These are phyloP conservation scores for Eucalyptus polyanthemos DNA, from an alignment of 345 rosid species.

Conservation along the genomic window DNA sequence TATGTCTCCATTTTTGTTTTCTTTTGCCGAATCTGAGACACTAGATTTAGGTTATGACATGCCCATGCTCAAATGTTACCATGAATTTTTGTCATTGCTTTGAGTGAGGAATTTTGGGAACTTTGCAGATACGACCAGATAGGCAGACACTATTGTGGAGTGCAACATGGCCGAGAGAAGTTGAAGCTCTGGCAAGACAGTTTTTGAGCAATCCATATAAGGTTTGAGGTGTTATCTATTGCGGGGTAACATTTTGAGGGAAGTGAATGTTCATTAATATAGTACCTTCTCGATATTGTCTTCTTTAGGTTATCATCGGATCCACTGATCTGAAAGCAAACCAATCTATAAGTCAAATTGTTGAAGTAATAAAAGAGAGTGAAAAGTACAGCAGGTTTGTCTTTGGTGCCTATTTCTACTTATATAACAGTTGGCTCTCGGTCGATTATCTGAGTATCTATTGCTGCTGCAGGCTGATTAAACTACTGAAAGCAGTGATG, in stretches of 20 bases:
- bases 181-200: conserved; percentile 82
- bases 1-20: background rate
- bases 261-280: background rate
- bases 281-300: background rate
- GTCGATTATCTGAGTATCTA: background rate
- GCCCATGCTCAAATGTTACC: background rate
- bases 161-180: conserved; percentile 99
- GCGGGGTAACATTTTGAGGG: background rate
- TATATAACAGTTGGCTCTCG: background rate
- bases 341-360: conserved; percentile 80
- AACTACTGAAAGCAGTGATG: conserved; percentile 68
- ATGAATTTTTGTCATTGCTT: background rate
- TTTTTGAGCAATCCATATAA: conserved; percentile 79
- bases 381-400: conserved; percentile 90
- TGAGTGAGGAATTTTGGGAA: background rate
- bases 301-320: conserved; percentile 66
- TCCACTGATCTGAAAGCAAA: conserved; percentile 83
- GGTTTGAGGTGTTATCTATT: conserved; percentile 18
- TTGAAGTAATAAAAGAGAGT: conserved; percentile 66
- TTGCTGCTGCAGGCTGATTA: conserved; percentile 43
- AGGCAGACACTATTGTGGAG: conserved; percentile 97
- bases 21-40: background rate
- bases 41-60: background rate
- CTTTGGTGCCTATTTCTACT: background rate
- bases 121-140: conserved; percentile 82